These are phyloP conservation scores for Byssochlamys sp. DNA, from an alignment of 2,329 filamentous ascomycete genomes.

Conservation along the genomic window DNA sequence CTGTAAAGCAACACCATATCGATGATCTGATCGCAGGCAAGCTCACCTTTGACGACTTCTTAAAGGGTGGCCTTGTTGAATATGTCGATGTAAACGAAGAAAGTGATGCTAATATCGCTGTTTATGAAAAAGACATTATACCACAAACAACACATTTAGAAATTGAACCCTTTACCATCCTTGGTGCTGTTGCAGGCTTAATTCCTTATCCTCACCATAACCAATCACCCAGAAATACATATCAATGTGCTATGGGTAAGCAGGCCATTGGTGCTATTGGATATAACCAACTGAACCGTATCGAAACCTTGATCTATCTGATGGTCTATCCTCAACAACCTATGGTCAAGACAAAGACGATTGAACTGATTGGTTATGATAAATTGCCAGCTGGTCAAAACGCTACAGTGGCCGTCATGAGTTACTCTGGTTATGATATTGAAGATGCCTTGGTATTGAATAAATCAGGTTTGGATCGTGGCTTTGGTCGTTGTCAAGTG, in stretches of 20 bases:
- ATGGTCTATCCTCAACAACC: conserved; percentile 96
- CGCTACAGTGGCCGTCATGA: conserved; percentile 97
- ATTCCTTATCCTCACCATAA: conserved; percentile 99
- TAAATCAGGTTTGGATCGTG: conserved; percentile 90
- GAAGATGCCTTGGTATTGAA: conserved; percentile 95
- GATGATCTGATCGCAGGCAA: conserved; percentile 71
- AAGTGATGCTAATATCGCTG: conserved; percentile 85
- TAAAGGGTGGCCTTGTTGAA: conserved; percentile 81
- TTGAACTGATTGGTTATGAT: conserved; percentile 92
- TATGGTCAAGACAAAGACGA: conserved; percentile 94
- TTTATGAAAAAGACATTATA: conserved; percentile 80
- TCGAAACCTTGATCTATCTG: conserved; percentile 90
- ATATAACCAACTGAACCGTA: conserved; percentile 93
- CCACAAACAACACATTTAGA: conserved; percentile 81
- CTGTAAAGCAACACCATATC: conserved; percentile 68
- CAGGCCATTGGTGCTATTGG: conserved; percentile 98
- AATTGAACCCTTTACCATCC: conserved; percentile 93
- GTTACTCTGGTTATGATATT: conserved; percentile 97
- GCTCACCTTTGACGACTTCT: conserved; percentile 96
- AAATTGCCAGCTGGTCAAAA: conserved; percentile 95
- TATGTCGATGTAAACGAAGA: conserved; percentile 98
- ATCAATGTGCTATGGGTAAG: conserved; percentile 99
- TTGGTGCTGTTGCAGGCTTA: conserved; percentile 87
- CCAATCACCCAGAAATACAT: conserved; percentile 97
- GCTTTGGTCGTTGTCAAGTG: conserved; percentile 95